Percentiles rank a stretch among this genome's conserved stretches.
Conservation (phyloP, 306 rosid species). For the Pterocarpus macrocarpus region DNA sequence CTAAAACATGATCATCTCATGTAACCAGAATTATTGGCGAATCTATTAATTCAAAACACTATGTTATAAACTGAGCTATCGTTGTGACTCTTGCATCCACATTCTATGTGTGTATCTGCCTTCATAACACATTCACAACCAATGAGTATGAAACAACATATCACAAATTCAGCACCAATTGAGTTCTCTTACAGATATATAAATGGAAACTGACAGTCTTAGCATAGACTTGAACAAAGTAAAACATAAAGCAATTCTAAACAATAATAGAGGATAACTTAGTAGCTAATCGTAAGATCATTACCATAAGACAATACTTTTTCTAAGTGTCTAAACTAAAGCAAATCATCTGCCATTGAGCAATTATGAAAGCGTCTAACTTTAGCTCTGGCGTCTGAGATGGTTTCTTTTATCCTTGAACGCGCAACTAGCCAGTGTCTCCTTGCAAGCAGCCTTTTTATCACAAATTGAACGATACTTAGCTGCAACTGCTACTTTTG, state of each 20-base stretch:
- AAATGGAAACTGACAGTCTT: not conserved
- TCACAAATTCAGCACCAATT: not conserved
- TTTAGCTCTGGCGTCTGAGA: not conserved
- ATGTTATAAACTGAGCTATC: not conserved
- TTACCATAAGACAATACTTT: not conserved
- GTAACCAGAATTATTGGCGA: not conserved
- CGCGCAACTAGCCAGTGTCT: constrained; percentile 19
- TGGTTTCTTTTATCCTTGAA: not conserved
- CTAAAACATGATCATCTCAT: not conserved
- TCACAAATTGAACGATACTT: not conserved
- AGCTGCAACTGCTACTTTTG: not conserved
- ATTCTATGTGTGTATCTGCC: not conserved
- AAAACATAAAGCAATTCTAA: not conserved
- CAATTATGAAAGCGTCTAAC: not conserved
- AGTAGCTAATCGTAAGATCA: constrained; percentile 2
- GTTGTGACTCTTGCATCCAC: not conserved
- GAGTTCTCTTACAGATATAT: not conserved
- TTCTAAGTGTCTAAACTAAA: constrained; percentile 2
- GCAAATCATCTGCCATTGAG: constrained; percentile 27
- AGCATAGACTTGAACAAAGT: not conserved
- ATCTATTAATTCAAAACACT: not conserved
- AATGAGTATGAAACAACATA: not conserved
- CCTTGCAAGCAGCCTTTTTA: not conserved
- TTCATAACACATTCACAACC: not conserved
- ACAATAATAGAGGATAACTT: not conserved